Evolutionary conservation across 2,329 filamentous ascomycete species (phyloP), one percentile per base, ranked within the genome.

Genomic region (Ambrosiella beaveri): DNA sequence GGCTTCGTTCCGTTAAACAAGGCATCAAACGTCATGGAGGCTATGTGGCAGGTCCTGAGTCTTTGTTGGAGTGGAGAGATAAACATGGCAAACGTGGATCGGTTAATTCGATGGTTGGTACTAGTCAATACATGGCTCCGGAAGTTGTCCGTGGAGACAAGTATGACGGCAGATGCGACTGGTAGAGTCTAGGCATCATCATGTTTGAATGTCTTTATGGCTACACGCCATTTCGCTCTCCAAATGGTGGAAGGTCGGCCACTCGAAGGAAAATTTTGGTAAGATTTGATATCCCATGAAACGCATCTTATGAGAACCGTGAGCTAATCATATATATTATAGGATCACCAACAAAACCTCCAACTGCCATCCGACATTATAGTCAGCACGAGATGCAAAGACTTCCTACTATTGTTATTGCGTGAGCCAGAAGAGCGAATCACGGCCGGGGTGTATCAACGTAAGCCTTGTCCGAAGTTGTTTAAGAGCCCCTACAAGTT

Each of bases 91-190:
- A 82, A 63, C 81, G 88, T 44, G 79, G 79, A 39, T 77, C 88
- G 39, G 91, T 91, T 1, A 80, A 83, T 63, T 95, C 89, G 51
- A 82, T 95, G 1, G 91, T 97, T 9, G 91, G 91, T 1, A 97
- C 93, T 1, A 95, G 89, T 67, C 91, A 96, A 67, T 97, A 97
- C 72, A 97, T 96, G 93, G 91, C 93, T 0, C 91, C 91, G 1
- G 93, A 97, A 72, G 87, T 97, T 15, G 84, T 96, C 59, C 75
- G 79, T 63, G 88, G 90, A 36, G 79, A 88, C 54, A 72, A 77
- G 41, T 97, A 97, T 68, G 93, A 97, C 70, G 91, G 87, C 37
- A 79, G 91, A 66, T 97, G 91, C 70, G 91, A 97, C 70, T 97
- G 80, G 88, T 97, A 87, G 91, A 96, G 90, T 70, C 80, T 97